phyloP scores from a whole-genome alignment of 257 asterid species.

The Nicotiana sylvestris region DNA sequence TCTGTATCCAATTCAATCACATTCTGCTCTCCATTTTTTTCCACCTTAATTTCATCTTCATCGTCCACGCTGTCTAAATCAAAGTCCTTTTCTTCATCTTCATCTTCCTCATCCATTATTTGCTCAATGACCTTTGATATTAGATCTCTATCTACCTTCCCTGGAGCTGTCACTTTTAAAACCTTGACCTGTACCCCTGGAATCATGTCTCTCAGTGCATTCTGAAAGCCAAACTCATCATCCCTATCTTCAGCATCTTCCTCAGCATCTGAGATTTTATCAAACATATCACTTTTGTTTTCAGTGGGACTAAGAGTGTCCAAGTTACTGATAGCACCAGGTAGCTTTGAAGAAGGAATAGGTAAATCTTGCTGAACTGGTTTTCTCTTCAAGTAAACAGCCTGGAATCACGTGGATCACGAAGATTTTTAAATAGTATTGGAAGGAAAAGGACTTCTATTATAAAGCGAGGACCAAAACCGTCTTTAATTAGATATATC shows the following conservation, averaged over 20 bases:
- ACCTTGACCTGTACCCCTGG: slow-evolving; percentile 95
- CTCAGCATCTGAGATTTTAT: slow-evolving; percentile 50
- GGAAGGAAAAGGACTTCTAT: background rate
- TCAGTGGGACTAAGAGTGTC: slow-evolving; percentile 58
- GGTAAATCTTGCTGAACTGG: slow-evolving; percentile 46
- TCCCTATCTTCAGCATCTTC: slow-evolving; percentile 69
- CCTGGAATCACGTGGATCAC: slow-evolving; percentile 42
- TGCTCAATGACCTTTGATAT: slow-evolving; percentile 88
- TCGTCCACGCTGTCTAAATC: slow-evolving; percentile 42
- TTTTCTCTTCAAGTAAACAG: slow-evolving; percentile 76
- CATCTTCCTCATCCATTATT: slow-evolving; percentile 74
- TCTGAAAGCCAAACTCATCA: slow-evolving; percentile 67
- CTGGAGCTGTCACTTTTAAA: slow-evolving; percentile 71
- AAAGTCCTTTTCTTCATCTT: slow-evolving; percentile 52
- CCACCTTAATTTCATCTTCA: slow-evolving; percentile 35
- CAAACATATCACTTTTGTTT: slow-evolving; percentile 49
- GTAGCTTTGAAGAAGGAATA: slow-evolving; percentile 44
- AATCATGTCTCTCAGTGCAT: slow-evolving; percentile 74
- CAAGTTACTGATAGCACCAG: slow-evolving; percentile 41
- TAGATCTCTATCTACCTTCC: slow-evolving; percentile 66
- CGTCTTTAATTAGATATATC: background rate
- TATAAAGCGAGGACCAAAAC: background rate
- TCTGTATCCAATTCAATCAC: slow-evolving; percentile 44
- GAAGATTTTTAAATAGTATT: background rate
- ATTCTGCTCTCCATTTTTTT: slow-evolving; percentile 30